Conservation (phyloP, 768 basidiomycete genomes). For the Rubroboletus pulcherrimus region DNA sequence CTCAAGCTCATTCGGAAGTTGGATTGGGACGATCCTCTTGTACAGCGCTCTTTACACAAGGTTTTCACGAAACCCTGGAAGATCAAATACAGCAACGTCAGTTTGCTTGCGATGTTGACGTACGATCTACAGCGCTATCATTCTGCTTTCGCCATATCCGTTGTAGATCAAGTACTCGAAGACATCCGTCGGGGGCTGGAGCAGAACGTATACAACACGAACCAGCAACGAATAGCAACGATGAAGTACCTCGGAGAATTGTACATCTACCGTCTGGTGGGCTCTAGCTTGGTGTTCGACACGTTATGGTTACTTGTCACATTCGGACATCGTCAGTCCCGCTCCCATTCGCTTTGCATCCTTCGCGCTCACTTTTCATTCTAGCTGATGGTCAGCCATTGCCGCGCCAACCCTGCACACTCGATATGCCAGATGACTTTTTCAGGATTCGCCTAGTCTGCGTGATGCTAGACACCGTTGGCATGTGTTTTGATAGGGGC, state of each 20-base stretch:
- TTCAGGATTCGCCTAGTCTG: conserved; percentile 93
- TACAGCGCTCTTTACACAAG: conserved; percentile 69
- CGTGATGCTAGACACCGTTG: conserved; percentile 90
- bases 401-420: conserved; percentile 65
- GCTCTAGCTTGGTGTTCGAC: conserved; percentile 88
- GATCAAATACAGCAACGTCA: conserved; percentile 87
- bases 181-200: conserved; percentile 89
- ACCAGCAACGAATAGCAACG: conserved; percentile 87
- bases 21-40: conserved; percentile 81
- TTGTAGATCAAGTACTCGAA: conserved; percentile 94
- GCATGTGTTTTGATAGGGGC: conserved; percentile 96
- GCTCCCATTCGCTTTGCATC: neutral
- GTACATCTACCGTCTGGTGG: conserved; percentile 92
- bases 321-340: conserved; percentile 86
- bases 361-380: conserved; percentile 11
- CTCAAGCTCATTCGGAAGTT: conserved; percentile 89
- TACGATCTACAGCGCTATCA: conserved; percentile 94
- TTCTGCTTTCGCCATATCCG: conserved; percentile 78
- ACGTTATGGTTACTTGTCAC: conserved; percentile 91
- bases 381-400: conserved; percentile 86
- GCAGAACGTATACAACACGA: conserved; percentile 91
- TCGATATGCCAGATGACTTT: conserved; percentile 95
- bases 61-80: conserved; percentile 99
- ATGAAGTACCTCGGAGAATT: conserved; percentile 96
- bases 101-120: conserved; percentile 88